Evolutionary conservation across 2,329 filamentous ascomycete species (phyloP).

Genomic region (Pseudocercospora pini-densiflorae): DNA sequence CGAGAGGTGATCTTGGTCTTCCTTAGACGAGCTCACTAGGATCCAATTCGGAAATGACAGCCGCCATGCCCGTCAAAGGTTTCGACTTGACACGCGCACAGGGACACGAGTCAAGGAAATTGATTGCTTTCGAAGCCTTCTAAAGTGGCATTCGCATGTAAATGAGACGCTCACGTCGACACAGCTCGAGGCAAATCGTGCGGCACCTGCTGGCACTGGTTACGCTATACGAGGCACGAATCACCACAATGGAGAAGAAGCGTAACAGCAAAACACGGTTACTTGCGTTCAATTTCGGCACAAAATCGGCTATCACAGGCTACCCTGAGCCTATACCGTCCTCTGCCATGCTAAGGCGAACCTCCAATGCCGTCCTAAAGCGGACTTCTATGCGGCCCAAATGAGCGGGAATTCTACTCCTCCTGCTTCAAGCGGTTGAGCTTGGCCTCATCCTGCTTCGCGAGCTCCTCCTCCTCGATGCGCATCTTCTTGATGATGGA

Average conservation of each 20-base stretch:
- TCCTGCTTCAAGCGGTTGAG: conserved; percentile 3
- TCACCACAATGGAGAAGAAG: neutral
- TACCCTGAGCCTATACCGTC: neutral
- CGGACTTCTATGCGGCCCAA: conserved; percentile 2
- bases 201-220: neutral
- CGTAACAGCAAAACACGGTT: neutral
- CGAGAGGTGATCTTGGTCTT: neutral
- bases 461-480: neutral
- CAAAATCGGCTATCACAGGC: neutral
- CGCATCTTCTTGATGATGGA: neutral
- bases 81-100: no score
- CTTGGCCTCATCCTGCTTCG: neutral
- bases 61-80: no score
- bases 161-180: neutral
- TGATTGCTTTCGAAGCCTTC: neutral
- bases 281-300: neutral
- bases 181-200: neutral
- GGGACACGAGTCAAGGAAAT: neutral
- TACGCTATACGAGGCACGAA: neutral
- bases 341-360: neutral
- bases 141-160: neutral
- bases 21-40: neutral
- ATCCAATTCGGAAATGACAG: neutral
- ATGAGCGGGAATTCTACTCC: conserved; percentile 3
- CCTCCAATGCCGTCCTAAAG: neutral